These are phyloP conservation scores for Diospyros kaki DNA, from an alignment of 148 eudicot genomes.

Conservation along the genomic window DNA sequence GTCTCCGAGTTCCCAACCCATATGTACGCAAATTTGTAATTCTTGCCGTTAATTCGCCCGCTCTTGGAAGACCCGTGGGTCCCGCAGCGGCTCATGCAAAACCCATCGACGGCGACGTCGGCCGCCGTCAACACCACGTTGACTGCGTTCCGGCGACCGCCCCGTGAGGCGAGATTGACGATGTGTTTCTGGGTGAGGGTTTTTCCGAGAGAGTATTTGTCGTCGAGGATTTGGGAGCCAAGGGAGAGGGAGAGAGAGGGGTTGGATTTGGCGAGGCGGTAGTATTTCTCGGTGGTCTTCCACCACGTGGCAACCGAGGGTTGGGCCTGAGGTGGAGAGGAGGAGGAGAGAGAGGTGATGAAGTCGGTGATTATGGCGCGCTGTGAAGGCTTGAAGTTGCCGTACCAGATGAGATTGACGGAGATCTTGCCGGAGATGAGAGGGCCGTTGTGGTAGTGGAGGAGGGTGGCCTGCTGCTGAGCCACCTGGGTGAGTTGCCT, in stretches of 20 bases:
- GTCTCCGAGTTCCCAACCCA: constrained; percentile 28
- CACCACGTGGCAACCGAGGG: constrained; percentile 42
- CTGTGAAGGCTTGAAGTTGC: constrained; percentile 37
- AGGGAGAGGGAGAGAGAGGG: not conserved
- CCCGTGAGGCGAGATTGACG: constrained; percentile 7
- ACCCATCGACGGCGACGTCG: constrained; percentile 16
- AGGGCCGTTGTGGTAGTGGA: constrained; percentile 32
- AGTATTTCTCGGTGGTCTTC: constrained; percentile 31
- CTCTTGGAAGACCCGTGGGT: constrained; percentile 10
- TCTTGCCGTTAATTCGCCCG: not conserved
- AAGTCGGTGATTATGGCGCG: constrained; percentile 33
- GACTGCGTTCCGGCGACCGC: constrained; percentile 1
- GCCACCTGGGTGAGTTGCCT: no score
- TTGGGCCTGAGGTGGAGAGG: constrained; percentile 6
- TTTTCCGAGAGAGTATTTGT: constrained; percentile 10
- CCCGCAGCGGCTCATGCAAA: constrained; percentile 13
- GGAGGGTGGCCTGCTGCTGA: not conserved
- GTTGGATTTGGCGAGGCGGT: constrained; percentile 16
- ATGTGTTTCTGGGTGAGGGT: constrained; percentile 12
- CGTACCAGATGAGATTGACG: constrained; percentile 45
- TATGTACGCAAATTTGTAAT: constrained; percentile 10
- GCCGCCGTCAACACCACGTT: constrained; percentile 8
- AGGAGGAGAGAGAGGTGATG: constrained; percentile 24
- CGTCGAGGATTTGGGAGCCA: constrained; percentile 4
- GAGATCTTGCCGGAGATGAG: constrained; percentile 28